A percentile compares a stretch with the other conserved stretches of the same genome.
phyloP scores from a whole-genome alignment of 331 rosid species.

The Pyrus hybrid region DNA sequence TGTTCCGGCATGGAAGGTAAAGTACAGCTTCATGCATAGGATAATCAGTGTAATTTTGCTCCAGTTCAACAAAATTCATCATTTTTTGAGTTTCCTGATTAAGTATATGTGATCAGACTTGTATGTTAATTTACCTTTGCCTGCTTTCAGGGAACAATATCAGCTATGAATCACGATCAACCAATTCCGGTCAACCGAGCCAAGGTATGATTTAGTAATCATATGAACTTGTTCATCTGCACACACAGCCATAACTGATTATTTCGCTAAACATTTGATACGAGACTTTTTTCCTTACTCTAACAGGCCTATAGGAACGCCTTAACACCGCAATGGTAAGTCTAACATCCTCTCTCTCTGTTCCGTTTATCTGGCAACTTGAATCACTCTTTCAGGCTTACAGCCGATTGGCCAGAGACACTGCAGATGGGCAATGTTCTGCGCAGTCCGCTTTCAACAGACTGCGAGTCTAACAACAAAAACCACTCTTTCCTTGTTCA shows the following conservation, averaged over 20 bases:
- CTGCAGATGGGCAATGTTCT: neutral
- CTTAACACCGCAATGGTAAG: conserved; percentile 9
- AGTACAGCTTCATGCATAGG: neutral
- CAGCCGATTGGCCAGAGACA: neutral
- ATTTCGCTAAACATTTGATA: neutral
- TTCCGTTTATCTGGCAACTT: neutral
- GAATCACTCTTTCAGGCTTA: conserved; percentile 15
- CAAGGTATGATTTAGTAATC: conserved; percentile 10
- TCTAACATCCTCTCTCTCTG: neutral
- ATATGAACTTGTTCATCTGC: neutral
- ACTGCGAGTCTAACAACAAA: neutral
- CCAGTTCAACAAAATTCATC: neutral
- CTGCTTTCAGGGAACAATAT: conserved; percentile 1
- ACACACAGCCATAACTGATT: neutral
- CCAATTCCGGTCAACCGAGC: neutral
- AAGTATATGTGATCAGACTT: neutral
- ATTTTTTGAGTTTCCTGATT: neutral
- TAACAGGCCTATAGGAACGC: conserved; percentile 6
- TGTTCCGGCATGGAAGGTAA: neutral
- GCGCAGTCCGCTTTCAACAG: neutral
- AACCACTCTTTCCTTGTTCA: neutral
- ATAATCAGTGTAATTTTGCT: neutral
- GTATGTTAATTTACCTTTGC: neutral
- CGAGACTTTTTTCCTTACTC: neutral
- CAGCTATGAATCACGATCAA: neutral